Percentiles rank a stretch among this genome's conserved stretches.
phyloP scores from a whole-genome alignment of 2,329 filamentous ascomycete genomes.

The Metarhizium brunneum region DNA sequence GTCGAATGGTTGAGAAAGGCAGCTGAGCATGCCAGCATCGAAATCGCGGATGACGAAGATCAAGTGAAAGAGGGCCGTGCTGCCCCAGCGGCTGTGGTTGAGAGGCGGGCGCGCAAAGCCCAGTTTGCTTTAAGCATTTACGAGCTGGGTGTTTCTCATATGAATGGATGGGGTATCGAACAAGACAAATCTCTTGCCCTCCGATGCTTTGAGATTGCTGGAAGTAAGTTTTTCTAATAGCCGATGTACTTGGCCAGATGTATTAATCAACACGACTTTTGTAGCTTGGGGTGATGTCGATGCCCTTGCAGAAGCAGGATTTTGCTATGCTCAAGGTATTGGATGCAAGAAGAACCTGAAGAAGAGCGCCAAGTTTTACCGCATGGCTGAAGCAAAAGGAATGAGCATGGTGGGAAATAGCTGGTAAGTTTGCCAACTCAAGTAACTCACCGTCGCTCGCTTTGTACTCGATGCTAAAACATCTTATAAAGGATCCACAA shows the following conservation, averaged over 20 bases:
- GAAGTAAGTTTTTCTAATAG: conserved; percentile 41
- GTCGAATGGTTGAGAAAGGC: conserved; percentile 89
- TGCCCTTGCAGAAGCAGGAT: conserved; percentile 87
- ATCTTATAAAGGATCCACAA: conserved; percentile 74
- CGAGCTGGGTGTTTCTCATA: conserved; percentile 89
- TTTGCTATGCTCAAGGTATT: conserved; percentile 88
- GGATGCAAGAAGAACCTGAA: conserved; percentile 95
- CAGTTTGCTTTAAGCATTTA: conserved; percentile 96
- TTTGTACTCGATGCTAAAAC: not conserved
- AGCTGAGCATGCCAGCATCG: conserved; percentile 71
- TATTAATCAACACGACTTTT: not conserved
- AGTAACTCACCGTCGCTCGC: not conserved
- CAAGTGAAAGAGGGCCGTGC: conserved; percentile 51
- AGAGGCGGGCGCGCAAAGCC: conserved; percentile 75
- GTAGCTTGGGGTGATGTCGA: conserved; percentile 88
- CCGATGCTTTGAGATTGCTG: conserved; percentile 93
- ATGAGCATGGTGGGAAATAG: conserved; percentile 98
- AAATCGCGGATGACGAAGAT: conserved; percentile 75
- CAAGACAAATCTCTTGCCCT: conserved; percentile 84
- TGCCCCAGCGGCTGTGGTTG: conserved; percentile 45
- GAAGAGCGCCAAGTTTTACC: conserved; percentile 86
- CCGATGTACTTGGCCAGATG: not conserved
- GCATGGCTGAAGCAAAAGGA: conserved; percentile 82
- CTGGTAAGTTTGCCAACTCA: conserved; percentile 55
- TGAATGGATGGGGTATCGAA: conserved; percentile 96